These are phyloP conservation scores for Populus pruinosa DNA, from an alignment of 345 rosid genomes.

Conservation along the genomic window DNA sequence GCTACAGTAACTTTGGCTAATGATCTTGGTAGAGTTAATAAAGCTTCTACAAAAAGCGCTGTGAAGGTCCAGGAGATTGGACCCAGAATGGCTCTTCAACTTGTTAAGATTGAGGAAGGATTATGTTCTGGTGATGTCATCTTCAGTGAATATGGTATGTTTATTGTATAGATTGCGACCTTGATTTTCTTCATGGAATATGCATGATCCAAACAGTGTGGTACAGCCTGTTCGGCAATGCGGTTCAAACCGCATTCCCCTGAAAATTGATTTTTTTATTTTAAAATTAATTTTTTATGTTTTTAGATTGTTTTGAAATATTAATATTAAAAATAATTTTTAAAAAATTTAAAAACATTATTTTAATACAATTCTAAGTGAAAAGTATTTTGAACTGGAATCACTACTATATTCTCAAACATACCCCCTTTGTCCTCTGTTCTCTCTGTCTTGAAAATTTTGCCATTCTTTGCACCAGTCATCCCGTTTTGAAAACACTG, in stretches of 20 bases:
- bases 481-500: not conserved
- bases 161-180: not conserved
- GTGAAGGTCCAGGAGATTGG: constrained; percentile 92
- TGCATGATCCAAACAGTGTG: not conserved
- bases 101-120: constrained; percentile 76
- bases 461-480: not conserved
- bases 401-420: too few relatives aligned
- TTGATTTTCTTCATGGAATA: not conserved
- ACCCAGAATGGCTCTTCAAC: constrained; percentile 88
- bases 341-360: too few relatives aligned
- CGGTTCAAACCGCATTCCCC: too few relatives aligned
- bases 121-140: constrained; percentile 78
- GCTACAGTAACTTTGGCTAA: constrained; percentile 75
- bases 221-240: not conserved
- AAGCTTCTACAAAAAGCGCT: constrained; percentile 68
- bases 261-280: too few relatives aligned
- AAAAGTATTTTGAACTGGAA: too few relatives aligned
- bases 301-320: too few relatives aligned
- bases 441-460: not conserved
- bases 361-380: too few relatives aligned
- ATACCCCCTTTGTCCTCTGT: not conserved
- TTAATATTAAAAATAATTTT: too few relatives aligned
- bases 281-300: too few relatives aligned
- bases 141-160: constrained; percentile 41
- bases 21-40: constrained; percentile 73